Base-by-base conservation (phyloP, 2,329 filamentous ascomycete genomes). In the Aspergillus fumigatus region DNA sequence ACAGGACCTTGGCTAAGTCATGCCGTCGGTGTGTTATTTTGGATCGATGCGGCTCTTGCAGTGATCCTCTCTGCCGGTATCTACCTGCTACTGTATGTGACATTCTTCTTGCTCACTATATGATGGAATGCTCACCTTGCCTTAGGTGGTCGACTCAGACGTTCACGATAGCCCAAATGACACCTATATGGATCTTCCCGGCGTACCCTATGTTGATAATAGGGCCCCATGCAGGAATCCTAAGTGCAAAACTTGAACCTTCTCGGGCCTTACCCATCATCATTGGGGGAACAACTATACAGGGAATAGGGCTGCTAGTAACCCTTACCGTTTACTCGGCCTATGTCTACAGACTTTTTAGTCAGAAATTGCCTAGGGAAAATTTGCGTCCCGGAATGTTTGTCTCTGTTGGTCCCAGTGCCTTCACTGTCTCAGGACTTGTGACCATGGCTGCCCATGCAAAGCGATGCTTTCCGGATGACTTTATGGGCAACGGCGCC, bases 341-440 rank as follows among this genome's bases (percentile, higher is more conserved):
- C 51, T 94, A 92, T 68, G 84, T 95, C 51, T 94, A 94, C 70
- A 84, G 90, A 29, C 80, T 95, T 27, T 94, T 94, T 90, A 93
- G 90, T 0, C 88, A 93, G 67, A 94, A 94, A 66, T 79, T 95
- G 0, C 90, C 90, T 0, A 81, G 84, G 54, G 90, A 93, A 67
- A 85, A 82, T 45, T 81, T 90, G 21, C 83, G 90, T 10, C 90
- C 90, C 0, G 90, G 88, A 65, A 91, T 95, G 85, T 94, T 94
- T 70, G 90, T 94, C 59, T 88, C 84, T 1, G 88, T 94, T 27
- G 90, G 90, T 35, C 90, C 90, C 0, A 86, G 83, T 51, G 89
- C 84, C 2, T 88, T 88, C 69, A 88, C 85, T 0, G 84, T 85
- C 19, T 78, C 83, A 0, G 85, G 81, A 0, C 70, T 87, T 4